Evolutionary conservation across 2,329 filamentous ascomycete genomes (phyloP).

Genomic region (Arachnomyces sp.): DNA sequence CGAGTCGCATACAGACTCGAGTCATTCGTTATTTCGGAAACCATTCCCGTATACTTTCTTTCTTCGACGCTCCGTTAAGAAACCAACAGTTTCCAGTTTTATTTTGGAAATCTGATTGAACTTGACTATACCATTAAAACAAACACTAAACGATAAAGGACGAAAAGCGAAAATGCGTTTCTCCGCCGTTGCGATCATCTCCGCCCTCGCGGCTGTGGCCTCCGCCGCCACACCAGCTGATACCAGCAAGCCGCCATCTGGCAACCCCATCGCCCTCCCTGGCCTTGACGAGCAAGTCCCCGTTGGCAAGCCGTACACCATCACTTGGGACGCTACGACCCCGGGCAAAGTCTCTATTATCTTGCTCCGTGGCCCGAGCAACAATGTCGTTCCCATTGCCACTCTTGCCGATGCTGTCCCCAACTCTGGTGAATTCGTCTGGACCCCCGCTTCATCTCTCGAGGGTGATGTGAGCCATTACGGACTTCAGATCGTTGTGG

Average conservation of each 20-base stretch:
- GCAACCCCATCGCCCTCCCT: constrained; percentile 50
- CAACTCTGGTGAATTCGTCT: constrained; percentile 51
- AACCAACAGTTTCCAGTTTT: neutral
- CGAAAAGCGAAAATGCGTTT: constrained; percentile 31
- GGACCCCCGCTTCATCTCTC: constrained; percentile 46
- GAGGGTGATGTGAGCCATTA: constrained; percentile 46
- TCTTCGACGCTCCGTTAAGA: constrained; percentile 11
- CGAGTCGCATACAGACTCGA: constrained; percentile 9
- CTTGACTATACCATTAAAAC: neutral
- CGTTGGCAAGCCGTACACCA: constrained; percentile 49
- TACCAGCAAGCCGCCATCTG: constrained; percentile 29
- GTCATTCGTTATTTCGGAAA: constrained; percentile 18
- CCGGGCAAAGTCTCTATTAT: constrained; percentile 45
- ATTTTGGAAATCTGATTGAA: neutral
- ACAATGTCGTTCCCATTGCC: constrained; percentile 45
- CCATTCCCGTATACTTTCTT: constrained; percentile 21
- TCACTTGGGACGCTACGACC: constrained; percentile 48
- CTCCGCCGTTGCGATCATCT: constrained; percentile 27
- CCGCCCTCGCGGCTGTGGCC: constrained; percentile 32
- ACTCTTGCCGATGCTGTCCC: constrained; percentile 46
- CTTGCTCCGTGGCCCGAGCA: constrained; percentile 52
- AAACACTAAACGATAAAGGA: neutral
- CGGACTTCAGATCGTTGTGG: constrained; percentile 55
- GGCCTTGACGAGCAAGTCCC: constrained; percentile 47
- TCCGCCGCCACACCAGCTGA: constrained; percentile 31